Evolutionary conservation across 2,329 filamentous ascomycete genomes (phyloP).

Genomic region (Anthostomella pinea): DNA sequence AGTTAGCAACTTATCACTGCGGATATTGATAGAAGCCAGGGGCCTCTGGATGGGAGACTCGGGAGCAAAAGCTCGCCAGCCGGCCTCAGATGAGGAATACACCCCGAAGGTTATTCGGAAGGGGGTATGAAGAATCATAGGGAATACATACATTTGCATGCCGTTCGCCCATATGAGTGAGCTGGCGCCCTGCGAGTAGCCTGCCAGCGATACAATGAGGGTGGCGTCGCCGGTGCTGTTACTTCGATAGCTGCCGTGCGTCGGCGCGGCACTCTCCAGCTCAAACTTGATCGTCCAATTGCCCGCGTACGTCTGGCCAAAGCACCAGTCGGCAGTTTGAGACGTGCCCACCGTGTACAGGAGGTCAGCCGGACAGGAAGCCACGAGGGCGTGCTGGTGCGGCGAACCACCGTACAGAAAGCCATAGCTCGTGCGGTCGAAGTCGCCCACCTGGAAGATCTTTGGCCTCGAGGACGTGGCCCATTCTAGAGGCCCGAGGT

Average conservation of each 20-base stretch:
- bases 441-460: conserved; percentile 48
- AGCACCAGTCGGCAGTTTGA: conserved; percentile 45
- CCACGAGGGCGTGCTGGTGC: conserved; percentile 43
- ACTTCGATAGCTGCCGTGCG: conserved; percentile 3
- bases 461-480: conserved; percentile 34
- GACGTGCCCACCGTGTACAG: conserved; percentile 41
- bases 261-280: background rate
- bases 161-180: conserved; percentile 41
- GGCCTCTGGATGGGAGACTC: too few species aligned
- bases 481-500: conserved; percentile 42
- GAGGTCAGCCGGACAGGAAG: conserved; percentile 42
- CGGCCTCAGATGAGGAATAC: too few species aligned
- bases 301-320: conserved; percentile 40
- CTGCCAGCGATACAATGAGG: conserved; percentile 42
- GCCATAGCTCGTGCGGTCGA: conserved; percentile 44
- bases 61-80: too few species aligned
- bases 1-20: too few species aligned
- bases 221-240: conserved; percentile 34
- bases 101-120: too few species aligned
- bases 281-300: conserved; percentile 36
- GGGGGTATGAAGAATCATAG: too few species aligned
- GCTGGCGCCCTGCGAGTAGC: conserved; percentile 41
- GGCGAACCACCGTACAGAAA: conserved; percentile 43
- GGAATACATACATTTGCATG: too few species aligned
- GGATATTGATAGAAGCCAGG: too few species aligned